Evolutionary conservation across 495 filamentous ascomycete species (phyloP).

Genomic region (Penicillium psychrofluorescens): DNA sequence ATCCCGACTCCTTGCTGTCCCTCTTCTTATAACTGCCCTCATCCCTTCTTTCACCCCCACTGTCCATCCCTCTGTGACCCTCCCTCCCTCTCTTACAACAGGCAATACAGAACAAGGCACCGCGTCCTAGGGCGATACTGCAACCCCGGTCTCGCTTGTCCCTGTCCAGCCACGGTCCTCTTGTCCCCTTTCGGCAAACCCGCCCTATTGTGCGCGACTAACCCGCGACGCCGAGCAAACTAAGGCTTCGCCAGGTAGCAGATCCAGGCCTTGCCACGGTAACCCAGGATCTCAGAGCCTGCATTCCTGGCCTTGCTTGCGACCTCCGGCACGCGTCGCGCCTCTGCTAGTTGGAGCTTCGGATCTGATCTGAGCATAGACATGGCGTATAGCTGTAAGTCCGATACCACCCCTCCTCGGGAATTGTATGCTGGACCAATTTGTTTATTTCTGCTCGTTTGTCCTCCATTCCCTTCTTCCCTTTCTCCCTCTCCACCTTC

Average conservation of each 20-base stretch:
- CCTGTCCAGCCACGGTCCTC: constrained; percentile 3
- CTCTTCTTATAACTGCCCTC: constrained; percentile 22
- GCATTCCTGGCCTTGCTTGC: constrained; percentile 42
- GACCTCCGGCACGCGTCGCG: constrained; percentile 35
- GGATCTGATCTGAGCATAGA: constrained; percentile 23
- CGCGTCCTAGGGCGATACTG: constrained; percentile 5
- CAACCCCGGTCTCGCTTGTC: neutral
- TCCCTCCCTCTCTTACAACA: constrained; percentile 7
- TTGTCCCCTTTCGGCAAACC: constrained; percentile 1
- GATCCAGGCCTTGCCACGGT: constrained; percentile 22
- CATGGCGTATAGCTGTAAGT: constrained; percentile 39
- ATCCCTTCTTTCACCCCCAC: constrained; percentile 10
- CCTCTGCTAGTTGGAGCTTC: constrained; percentile 8
- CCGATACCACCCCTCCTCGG: constrained; percentile 17
- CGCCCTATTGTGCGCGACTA: neutral
- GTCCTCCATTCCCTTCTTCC: constrained; percentile 18
- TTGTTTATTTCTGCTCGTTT: constrained; percentile 38
- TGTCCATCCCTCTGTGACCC: constrained; percentile 28
- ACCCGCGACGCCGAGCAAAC: neutral
- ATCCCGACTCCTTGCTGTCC: constrained; percentile 9
- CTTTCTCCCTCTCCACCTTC: constrained; percentile 10
- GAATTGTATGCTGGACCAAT: constrained; percentile 27
- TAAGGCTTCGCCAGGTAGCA: neutral
- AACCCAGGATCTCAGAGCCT: constrained; percentile 33
- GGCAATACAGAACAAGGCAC: neutral